Conservation (phyloP, 257 asterid species). For the Galeopsis tetrahit region DNA sequence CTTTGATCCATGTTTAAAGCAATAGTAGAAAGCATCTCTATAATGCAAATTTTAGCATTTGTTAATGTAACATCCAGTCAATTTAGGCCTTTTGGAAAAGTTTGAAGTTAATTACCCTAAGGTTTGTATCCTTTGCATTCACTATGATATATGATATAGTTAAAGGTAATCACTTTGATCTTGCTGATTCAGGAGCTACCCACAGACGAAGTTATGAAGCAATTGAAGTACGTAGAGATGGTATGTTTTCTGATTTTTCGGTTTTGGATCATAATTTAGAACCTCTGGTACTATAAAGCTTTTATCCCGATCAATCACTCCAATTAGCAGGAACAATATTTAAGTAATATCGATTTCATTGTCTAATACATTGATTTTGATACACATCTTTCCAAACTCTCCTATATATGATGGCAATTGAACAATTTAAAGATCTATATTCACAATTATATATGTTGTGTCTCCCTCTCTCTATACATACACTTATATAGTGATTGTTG, state of each 20-base stretch:
- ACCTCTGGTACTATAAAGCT: neutral
- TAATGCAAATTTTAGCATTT: neutral
- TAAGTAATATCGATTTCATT: too few species aligned
- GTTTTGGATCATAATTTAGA: neutral
- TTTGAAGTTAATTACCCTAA: too few species aligned
- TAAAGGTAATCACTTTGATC: conserved; percentile 1
- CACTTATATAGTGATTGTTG: neutral
- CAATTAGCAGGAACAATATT: too few species aligned
- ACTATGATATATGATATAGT: neutral
- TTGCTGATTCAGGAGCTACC: conserved; percentile 72
- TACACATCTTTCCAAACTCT: neutral
- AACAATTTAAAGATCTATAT: too few species aligned
- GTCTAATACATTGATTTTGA: neutral
- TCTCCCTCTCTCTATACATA: neutral
- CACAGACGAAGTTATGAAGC: conserved; percentile 79
- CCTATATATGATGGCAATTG: too few species aligned
- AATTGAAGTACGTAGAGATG: conserved; percentile 78
- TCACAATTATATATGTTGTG: too few species aligned
- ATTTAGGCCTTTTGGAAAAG: neutral
- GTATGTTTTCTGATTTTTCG: conserved; percentile 43
- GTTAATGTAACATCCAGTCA: neutral
- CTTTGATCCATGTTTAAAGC: conserved; percentile 1
- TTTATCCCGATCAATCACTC: neutral
- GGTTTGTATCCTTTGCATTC: too few species aligned
- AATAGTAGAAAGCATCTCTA: neutral